Evolutionary conservation across 2,329 filamentous ascomycete species (phyloP), one percentile per base, ranked within the genome.

Genomic region (Coniochaeta sp.): DNA sequence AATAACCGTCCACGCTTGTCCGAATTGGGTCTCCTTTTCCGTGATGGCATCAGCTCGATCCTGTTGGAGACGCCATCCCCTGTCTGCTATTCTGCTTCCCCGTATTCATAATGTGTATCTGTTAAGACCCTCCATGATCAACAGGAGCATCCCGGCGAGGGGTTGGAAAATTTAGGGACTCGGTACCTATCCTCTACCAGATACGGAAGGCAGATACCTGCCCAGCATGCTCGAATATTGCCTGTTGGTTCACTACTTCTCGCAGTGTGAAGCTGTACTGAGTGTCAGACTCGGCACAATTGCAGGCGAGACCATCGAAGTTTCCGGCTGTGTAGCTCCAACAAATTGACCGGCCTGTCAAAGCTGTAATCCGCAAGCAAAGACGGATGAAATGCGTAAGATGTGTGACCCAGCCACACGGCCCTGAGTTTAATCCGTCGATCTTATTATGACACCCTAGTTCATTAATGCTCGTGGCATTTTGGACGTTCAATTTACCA

Each of bases 371-470:
- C 14, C 12, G 34, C 34, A 14, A 36, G 12, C 34, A 36, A 14
- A 36, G 34, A 56, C 17, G 43, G 58, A 22, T 36, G 31, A 58
- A 54, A 3, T 36, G 34, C 14, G 43, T 36, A 24, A 58, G 44
- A 3, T 36, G 34, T 36, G 43, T 44, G 64, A 62, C 59, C 63
- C 61, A 64, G 62, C 59, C 57, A 61, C 61, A 36, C 60, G 62
- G 64, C 59, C 61, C 62, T 62, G 58, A 52, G 62, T 61, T 55
- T 63, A 60, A 58, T 59, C 47, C 62, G 67, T 63, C 65, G 67
- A 68, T 68, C 67, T 65, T 68, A 67, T 59, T 61, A 61, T 33
- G 52, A 19, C 59, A 61, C 64, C 64, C 63, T 63, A 64, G 43
- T 57, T 61, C 61, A 68, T 64, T 62, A 58, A 52, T 52, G 47